Evolutionary conservation across 2,329 filamentous ascomycete genomes (phyloP).

Genomic region (Colletotrichum sidae): DNA sequence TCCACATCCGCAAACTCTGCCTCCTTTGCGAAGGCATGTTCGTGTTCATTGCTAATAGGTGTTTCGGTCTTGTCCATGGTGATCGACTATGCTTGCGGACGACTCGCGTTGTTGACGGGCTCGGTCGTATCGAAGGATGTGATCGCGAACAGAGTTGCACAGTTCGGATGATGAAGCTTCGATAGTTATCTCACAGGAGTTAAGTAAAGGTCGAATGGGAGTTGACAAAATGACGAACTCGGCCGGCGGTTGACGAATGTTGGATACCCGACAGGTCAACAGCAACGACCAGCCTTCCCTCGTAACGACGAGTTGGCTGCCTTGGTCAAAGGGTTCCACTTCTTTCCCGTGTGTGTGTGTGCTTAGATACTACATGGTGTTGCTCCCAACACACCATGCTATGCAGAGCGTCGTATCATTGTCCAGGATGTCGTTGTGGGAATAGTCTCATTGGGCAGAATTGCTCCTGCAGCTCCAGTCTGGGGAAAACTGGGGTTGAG

Average conservation of each 20-base stretch:
- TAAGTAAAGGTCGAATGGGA: no score
- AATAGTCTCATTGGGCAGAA: constrained; percentile 17
- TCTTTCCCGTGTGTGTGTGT: not conserved
- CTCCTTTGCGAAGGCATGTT: constrained; percentile 26
- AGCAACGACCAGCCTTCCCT: not conserved
- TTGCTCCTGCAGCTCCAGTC: constrained; percentile 22
- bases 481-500: constrained; percentile 32
- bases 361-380: not conserved
- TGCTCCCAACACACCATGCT: not conserved
- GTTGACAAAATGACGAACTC: no score
- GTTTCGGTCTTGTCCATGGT: constrained; percentile 39
- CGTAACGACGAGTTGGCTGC: constrained; percentile 18
- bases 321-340: constrained; percentile 9
- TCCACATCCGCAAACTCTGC: constrained; percentile 29
- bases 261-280: no score
- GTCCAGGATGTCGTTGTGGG: constrained; percentile 1
- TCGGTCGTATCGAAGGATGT: no score
- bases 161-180: no score
- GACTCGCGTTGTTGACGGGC: no score
- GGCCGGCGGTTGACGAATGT: no score
- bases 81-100: not conserved
- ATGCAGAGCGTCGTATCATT: constrained; percentile 21
- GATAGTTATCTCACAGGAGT: no score
- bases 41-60: constrained; percentile 18
- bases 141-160: no score